Base-by-base conservation (phyloP, 768 basidiomycete genomes). In the Mycena olivaceomarginata region DNA sequence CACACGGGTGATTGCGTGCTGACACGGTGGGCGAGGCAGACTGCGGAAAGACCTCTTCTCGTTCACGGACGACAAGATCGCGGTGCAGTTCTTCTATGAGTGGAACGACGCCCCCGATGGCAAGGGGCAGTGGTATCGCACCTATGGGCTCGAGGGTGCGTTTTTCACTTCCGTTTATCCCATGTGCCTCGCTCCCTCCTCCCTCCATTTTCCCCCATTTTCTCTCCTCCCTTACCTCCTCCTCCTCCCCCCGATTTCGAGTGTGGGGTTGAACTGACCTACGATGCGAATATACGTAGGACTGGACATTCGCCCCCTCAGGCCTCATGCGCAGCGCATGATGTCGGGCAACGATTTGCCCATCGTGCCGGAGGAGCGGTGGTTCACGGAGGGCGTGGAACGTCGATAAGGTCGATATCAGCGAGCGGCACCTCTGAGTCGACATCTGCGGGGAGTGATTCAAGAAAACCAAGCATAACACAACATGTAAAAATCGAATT, bases 291-390 rank as follows among this genome's bases (percentile, higher is more conserved):
- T 31, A 31, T 31, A 25, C 46, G 9, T 18, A 91, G 86, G 91
- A 92, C 81, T 92, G 92, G 91, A 91, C 90, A 3, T 93, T 90
- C 77, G 88, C 82, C 1, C 79, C 83, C 9, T 86, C 88, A 60
- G 92, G 92, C 0, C 83, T 88, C 45, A 93, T 92, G 91, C 81
- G 83, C 68, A 90, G 77, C 85, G 92, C n/a, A 90, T 90, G 84
- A 90, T 90, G 87, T 86, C 87, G 77, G 88, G 84, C 20, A 89
- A 89, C 81, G 87, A 89, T 74, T 83, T 92, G 7, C 51, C 85
- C 39, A 91, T 93, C 76, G 39, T 82, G 12, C 84, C 87, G 8
- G 85, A 85, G 15, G 89, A 91, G 62, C 78, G 91, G 39, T 92
- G 91, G 91, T 92, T 92, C 85, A 87, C 83, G 78, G 88, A 86